Conservation (phyloP, 345 rosid species). For the Acer campestre region DNA sequence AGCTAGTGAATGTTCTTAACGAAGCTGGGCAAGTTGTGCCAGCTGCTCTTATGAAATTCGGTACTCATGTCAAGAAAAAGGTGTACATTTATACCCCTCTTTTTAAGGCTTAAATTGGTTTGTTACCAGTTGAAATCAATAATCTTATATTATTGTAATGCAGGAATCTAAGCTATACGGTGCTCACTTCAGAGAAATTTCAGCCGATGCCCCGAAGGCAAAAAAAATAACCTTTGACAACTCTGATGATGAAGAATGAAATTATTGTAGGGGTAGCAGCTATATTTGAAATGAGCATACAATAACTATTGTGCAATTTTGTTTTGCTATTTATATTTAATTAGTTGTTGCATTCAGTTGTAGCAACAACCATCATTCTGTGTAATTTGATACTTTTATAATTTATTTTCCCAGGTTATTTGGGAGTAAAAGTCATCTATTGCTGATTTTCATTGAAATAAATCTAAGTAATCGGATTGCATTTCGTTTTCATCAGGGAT, state of each 20-base stretch:
- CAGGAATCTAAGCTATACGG: constrained; percentile 96
- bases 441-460: too few relatives aligned
- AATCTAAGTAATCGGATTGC: too few relatives aligned
- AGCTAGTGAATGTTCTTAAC: constrained; percentile 86
- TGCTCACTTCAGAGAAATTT: constrained; percentile 88
- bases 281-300: constrained; percentile 14
- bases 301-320: neutral
- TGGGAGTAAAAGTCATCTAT: neutral
- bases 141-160: constrained; percentile 9
- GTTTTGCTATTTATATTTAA: neutral
- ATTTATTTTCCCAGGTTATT: neutral
- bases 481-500: too few relatives aligned
- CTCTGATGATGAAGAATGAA: constrained; percentile 75
- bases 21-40: constrained; percentile 96
- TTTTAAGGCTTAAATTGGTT: neutral
- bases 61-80: constrained; percentile 97
- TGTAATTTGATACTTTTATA: neutral
- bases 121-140: neutral
- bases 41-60: constrained; percentile 75
- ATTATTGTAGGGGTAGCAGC: neutral
- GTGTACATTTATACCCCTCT: constrained; percentile 29
- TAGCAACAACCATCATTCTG: neutral
- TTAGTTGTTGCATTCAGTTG: neutral
- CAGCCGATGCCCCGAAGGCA: constrained; percentile 90
- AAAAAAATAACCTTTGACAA: constrained; percentile 66